Evolutionary conservation across 352 stramenopile species (phyloP).

Genomic region (Globisporangium lucens): DNA sequence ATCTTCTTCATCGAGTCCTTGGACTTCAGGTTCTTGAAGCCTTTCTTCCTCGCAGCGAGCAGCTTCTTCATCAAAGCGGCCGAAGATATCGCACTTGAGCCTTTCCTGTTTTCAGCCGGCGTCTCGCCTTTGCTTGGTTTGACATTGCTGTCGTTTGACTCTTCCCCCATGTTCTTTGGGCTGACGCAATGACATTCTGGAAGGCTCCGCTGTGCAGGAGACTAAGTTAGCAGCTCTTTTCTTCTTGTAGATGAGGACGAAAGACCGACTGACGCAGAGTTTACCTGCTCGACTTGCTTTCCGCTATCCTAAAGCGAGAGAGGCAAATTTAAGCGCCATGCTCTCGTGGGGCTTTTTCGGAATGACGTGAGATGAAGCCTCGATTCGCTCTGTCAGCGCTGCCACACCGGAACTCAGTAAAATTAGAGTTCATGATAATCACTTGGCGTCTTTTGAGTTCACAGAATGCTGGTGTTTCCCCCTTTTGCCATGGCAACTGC

Average conservation of each 20-base stretch:
- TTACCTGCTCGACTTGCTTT: background rate
- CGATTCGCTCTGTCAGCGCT: background rate
- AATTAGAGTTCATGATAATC: background rate
- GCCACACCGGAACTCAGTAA: background rate
- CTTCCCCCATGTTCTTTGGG: background rate
- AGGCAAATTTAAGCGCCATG: background rate
- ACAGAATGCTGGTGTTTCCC: background rate
- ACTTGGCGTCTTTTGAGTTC: background rate
- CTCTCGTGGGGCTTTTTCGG: background rate
- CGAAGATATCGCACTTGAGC: background rate
- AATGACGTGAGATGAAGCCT: background rate
- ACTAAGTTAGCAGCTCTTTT: background rate
- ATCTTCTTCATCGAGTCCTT: conserved; percentile 67
- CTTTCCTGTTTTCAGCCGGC: background rate
- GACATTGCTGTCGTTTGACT: background rate
- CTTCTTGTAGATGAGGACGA: background rate
- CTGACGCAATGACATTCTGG: background rate
- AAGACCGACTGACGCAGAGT: background rate
- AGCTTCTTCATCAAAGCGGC: conserved; percentile 29
- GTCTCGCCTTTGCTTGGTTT: background rate
- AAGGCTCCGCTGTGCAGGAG: background rate
- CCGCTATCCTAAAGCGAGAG: background rate
- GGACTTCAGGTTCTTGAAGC: conserved; percentile 58
- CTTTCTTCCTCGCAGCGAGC: conserved; percentile 45
- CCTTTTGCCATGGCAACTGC: background rate